These are phyloP conservation scores for Tulasnella sp. DNA, from an alignment of 768 basidiomycete species.

Conservation along the genomic window DNA sequence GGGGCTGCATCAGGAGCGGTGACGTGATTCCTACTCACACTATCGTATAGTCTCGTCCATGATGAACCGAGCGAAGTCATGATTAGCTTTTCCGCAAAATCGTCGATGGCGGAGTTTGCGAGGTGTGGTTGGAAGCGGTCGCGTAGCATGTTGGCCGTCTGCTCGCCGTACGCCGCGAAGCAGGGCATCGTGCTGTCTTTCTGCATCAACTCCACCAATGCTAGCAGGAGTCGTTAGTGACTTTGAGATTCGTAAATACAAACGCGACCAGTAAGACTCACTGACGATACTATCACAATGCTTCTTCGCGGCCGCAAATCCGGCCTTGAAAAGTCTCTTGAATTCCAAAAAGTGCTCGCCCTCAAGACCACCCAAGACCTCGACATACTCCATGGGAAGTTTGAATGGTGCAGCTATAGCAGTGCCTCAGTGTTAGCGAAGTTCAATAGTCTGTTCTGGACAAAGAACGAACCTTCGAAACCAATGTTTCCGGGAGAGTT, in stretches of 20 bases:
- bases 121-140: constrained; percentile 91
- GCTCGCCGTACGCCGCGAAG: constrained; percentile 82
- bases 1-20: not conserved
- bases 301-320: constrained; percentile 89
- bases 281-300: constrained; percentile 95
- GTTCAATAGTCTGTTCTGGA: not conserved
- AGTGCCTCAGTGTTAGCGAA: not conserved
- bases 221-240: constrained; percentile 28
- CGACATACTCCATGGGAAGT: constrained; percentile 87
- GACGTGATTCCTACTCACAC: constrained; percentile 42
- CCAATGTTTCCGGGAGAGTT: constrained; percentile 97
- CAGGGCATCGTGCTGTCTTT: constrained; percentile 82
- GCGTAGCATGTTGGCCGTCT: constrained; percentile 78
- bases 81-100: constrained; percentile 83
- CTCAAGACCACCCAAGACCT: constrained; percentile 83
- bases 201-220: constrained; percentile 95
- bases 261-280: constrained; percentile 35
- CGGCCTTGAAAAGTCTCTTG: constrained; percentile 77
- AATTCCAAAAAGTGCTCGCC: constrained; percentile 75
- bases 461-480: constrained; percentile 49
- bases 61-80: constrained; percentile 84
- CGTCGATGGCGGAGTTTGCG: constrained; percentile 71
- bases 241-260: not conserved
- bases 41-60: constrained; percentile 95
- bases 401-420: constrained; percentile 88